Evolutionary conservation across 352 stramenopile species (phyloP).

Genomic region (Salisapilia sapeloensis): DNA sequence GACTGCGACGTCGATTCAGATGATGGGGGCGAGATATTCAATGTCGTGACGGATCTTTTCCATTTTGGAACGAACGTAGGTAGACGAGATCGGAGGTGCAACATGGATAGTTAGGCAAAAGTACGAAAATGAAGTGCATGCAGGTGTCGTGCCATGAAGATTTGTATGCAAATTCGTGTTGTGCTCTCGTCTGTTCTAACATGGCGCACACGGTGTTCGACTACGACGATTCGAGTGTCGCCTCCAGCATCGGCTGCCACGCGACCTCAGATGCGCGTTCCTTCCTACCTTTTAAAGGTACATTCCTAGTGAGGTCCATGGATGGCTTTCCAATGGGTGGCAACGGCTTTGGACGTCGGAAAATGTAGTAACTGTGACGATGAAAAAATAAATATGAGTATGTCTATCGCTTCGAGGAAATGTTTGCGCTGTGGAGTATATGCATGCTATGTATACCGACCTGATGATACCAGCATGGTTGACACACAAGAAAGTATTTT

Average conservation of each 20-base stretch:
- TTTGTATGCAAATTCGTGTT: too few species aligned
- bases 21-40: slow-evolving; percentile 6
- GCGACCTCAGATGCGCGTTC: slow-evolving; percentile 3
- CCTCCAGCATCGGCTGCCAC: too few species aligned
- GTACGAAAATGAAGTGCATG: background rate
- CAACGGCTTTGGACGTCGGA: slow-evolving; percentile 5
- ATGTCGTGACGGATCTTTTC: slow-evolving; percentile 15
- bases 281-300: slow-evolving; percentile 12
- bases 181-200: too few species aligned
- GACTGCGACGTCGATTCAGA: background rate
- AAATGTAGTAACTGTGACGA: slow-evolving; percentile 20
- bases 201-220: too few species aligned
- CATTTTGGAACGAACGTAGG: slow-evolving; percentile 1
- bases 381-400: background rate
- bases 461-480: slow-evolving; percentile 29
- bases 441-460: slow-evolving; percentile 4
- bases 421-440: background rate
- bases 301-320: slow-evolving; percentile 2
- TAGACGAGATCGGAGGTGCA: background rate
- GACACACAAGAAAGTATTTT: slow-evolving; percentile 23
- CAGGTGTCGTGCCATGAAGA: slow-evolving; percentile 4
- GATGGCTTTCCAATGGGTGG: slow-evolving; percentile 2
- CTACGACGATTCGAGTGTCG: too few species aligned
- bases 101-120: background rate
- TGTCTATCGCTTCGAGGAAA: background rate